phyloP scores from a whole-genome alignment of 192 early-diverging fungal genomes.

The Coemansia sp. region DNA sequence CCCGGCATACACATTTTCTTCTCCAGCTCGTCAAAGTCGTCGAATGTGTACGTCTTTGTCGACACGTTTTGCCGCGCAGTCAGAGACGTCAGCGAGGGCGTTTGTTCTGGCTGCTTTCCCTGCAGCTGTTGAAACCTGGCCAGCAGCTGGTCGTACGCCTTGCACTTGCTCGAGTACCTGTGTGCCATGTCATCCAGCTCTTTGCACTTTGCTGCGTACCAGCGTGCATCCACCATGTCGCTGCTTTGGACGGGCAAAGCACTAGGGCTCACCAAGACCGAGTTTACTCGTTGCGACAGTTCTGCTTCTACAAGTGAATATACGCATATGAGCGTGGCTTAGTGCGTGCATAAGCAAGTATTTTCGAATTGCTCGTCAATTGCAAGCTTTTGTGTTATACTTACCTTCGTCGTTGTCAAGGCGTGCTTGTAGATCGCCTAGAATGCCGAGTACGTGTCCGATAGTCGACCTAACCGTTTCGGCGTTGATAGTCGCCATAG shows the following conservation, averaged over 20 bases:
- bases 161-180: slow-evolving; percentile 34
- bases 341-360: neutral
- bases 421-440: slow-evolving; percentile 23
- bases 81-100: neutral
- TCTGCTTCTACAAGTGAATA: slow-evolving; percentile 2
- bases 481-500: slow-evolving; percentile 13
- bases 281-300: neutral
- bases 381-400: neutral
- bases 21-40: slow-evolving; percentile 37
- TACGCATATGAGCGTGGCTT: neutral
- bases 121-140: slow-evolving; percentile 16
- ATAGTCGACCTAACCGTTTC: slow-evolving; percentile 28
- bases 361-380: neutral
- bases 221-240: slow-evolving; percentile 13
- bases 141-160: slow-evolving; percentile 33
- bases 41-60: slow-evolving; percentile 23
- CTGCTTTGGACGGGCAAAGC: neutral
- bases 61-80: neutral
- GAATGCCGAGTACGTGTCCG: slow-evolving; percentile 32
- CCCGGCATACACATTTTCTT: slow-evolving; percentile 20
- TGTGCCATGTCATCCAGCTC: slow-evolving; percentile 26
- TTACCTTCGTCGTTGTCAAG: slow-evolving; percentile 17
- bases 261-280: neutral
- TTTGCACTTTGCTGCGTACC: slow-evolving; percentile 36
- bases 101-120: neutral